A percentile compares a stretch with the other conserved stretches of the same genome.
phyloP scores from a whole-genome alignment of 352 stramenopile genomes.

The Blastocystis sp. region DNA sequence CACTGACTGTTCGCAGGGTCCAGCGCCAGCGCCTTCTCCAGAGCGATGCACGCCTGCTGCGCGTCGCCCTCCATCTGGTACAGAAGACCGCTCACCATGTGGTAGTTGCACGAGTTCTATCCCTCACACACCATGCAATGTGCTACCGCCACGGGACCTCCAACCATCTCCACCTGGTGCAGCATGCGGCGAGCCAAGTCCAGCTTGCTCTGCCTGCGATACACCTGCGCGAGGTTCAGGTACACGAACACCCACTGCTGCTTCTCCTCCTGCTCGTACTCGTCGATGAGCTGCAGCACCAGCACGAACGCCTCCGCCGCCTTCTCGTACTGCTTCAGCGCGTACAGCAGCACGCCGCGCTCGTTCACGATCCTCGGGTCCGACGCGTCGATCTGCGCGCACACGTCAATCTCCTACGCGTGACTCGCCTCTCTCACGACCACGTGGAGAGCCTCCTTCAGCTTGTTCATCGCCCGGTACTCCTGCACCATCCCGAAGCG shows the following conservation, averaged over 20 bases:
- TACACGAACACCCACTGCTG: conserved; percentile 28
- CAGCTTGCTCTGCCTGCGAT: conserved; percentile 2
- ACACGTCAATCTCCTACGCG: background rate
- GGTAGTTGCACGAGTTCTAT: conserved; percentile 24
- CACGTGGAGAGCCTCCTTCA: conserved; percentile 1
- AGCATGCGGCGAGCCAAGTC: conserved; percentile 34
- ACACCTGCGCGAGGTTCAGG: conserved; percentile 44
- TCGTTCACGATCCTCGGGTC: conserved; percentile 41
- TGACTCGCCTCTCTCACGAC: background rate
- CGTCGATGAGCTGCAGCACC: conserved; percentile 25
- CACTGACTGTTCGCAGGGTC: conserved; percentile 6
- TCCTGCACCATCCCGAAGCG: conserved; percentile 16
- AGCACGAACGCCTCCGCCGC: conserved; percentile 18
- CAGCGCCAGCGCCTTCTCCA: conserved; percentile 5
- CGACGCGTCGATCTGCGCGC: background rate
- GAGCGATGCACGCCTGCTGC: conserved; percentile 30
- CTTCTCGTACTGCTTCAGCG: conserved; percentile 11
- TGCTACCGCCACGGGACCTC: background rate
- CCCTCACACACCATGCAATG: background rate
- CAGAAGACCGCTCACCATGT: background rate
- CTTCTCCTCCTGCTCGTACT: background rate
- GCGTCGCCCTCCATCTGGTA: background rate
- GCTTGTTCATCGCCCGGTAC: conserved; percentile 22
- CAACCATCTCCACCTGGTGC: background rate
- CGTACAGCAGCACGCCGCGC: conserved; percentile 27